phyloP scores from a whole-genome alignment of 2,329 filamentous ascomycete genomes.

The Acrocalymma vagum region DNA sequence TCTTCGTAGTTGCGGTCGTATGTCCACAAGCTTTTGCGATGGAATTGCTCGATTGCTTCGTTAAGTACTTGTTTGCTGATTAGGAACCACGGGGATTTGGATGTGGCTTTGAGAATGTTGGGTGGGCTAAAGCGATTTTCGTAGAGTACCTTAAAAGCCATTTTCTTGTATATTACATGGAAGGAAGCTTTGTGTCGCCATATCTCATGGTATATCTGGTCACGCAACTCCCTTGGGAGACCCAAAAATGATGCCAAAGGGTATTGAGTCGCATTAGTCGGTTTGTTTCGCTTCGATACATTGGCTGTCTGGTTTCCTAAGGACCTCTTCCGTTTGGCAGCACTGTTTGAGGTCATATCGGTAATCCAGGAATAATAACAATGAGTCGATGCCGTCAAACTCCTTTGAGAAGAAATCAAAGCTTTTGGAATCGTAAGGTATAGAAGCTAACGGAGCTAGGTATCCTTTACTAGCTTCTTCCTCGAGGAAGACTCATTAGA shows the following conservation, averaged over 20 bases:
- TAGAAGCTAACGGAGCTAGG: too few relatives aligned
- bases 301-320: too few relatives aligned
- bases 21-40: conserved; percentile 1
- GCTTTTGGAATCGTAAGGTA: too few relatives aligned
- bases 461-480: too few relatives aligned
- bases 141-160: conserved; percentile 3
- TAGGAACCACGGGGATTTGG: conserved; percentile 6
- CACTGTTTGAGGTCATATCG: too few relatives aligned
- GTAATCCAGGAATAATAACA: too few relatives aligned
- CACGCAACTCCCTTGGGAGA: conserved; percentile 9
- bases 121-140: not conserved
- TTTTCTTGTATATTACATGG: conserved; percentile 1
- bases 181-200: conserved; percentile 5
- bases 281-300: not conserved
- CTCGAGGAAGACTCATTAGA: too few relatives aligned
- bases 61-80: conserved; percentile 1
- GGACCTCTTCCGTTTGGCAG: too few relatives aligned
- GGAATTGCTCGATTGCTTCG: conserved; percentile 7
- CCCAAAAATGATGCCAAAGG: not conserved
- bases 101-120: not conserved
- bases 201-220: conserved; percentile 13
- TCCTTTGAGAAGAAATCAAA: too few relatives aligned
- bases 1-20: too few relatives aligned
- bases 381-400: too few relatives aligned
- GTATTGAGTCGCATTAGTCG: not conserved